phyloP scores from a whole-genome alignment of 2,329 filamentous ascomycete species.

The Simplicillium sp. region DNA sequence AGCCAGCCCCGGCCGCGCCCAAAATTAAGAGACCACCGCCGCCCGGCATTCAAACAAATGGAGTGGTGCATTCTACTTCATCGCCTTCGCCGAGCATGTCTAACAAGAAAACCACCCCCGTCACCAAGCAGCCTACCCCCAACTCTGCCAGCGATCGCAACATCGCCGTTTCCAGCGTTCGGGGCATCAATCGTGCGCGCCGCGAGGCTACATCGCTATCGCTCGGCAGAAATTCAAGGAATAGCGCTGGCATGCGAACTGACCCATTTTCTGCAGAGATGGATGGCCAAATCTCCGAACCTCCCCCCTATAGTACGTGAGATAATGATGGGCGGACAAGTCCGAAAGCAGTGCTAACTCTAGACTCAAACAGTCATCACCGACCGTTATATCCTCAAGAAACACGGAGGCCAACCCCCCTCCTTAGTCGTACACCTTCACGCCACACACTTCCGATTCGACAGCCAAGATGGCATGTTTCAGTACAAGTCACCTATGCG shows the following conservation, averaged over 20 bases:
- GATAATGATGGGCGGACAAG: not conserved
- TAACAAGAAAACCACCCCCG: conserved; percentile 40
- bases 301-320: conserved; percentile 41
- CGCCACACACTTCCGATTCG: conserved; percentile 79
- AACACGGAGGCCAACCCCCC: conserved; percentile 64
- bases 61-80: conserved; percentile 44
- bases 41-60: conserved; percentile 58
- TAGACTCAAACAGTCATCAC: conserved; percentile 51
- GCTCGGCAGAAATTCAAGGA: conserved; percentile 37
- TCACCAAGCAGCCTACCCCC: conserved; percentile 27
- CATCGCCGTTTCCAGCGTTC: conserved; percentile 30
- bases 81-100: conserved; percentile 51
- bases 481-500: conserved; percentile 89
- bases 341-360: conserved; percentile 12
- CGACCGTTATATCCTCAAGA: conserved; percentile 71
- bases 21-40: conserved; percentile 64
- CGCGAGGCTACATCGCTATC: conserved; percentile 42
- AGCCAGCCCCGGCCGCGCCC: conserved; percentile 26
- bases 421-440: conserved; percentile 84
- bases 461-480: conserved; percentile 88
- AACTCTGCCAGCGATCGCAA: conserved; percentile 24
- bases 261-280: conserved; percentile 37
- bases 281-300: conserved; percentile 26
- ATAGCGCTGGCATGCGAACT: conserved; percentile 39
- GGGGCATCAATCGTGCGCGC: conserved; percentile 47